Evolutionary conservation across 805 yeast genomes (phyloP).

Genomic region (Dipodascopsis tothii): DNA sequence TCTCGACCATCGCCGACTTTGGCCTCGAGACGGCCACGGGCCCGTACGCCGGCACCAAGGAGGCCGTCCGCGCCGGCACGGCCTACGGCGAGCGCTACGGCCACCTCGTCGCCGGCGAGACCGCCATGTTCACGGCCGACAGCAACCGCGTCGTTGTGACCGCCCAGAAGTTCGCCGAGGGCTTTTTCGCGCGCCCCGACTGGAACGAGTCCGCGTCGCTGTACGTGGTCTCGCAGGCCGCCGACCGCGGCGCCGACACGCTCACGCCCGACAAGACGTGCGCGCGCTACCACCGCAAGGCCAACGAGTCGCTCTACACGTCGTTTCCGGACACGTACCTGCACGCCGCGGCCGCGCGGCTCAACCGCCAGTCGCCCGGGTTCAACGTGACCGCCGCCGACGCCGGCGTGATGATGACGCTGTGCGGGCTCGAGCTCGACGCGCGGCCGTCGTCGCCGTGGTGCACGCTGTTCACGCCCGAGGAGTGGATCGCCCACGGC

Average conservation of each 20-base stretch:
- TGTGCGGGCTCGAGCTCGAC: conserved; percentile 20
- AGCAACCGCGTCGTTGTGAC: conserved; percentile 19
- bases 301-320: background rate
- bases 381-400: too few relatives aligned
- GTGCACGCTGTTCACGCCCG: conserved; percentile 14
- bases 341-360: conserved; percentile 6
- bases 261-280: conserved; percentile 21
- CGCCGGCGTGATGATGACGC: conserved; percentile 17
- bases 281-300: conserved; percentile 8
- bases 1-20: conserved; percentile 1
- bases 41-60: conserved; percentile 8
- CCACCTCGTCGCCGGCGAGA: conserved; percentile 5
- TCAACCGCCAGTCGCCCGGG: too few relatives aligned
- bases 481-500: conserved; percentile 20
- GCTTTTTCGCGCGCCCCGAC: conserved; percentile 11
- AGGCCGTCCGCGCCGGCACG: conserved; percentile 8
- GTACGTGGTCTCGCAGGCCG: conserved; percentile 16
- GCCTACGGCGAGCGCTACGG: conserved; percentile 6
- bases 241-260: conserved; percentile 19
- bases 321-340: conserved; percentile 8
- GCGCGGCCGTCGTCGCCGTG: conserved; percentile 8
- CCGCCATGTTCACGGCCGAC: conserved; percentile 12
- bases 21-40: conserved; percentile 15
- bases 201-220: conserved; percentile 7
- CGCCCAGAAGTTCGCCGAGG: conserved; percentile 17